These are phyloP conservation scores for Cordyceps cateniannulata DNA, from an alignment of 2,329 filamentous ascomycete species.

Conservation along the genomic window DNA sequence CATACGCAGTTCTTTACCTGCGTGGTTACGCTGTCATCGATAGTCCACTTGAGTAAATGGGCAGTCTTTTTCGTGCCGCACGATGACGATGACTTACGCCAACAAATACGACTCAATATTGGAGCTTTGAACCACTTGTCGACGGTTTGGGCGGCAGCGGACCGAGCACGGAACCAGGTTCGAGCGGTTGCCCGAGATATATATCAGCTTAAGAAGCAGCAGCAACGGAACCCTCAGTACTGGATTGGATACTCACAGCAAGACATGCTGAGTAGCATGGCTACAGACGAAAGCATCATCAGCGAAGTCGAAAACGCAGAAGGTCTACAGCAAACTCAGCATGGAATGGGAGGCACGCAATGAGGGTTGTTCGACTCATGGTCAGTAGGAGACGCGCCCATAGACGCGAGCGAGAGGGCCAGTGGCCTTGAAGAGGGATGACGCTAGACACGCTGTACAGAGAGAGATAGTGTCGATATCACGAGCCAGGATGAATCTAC, in stretches of 20 bases:
- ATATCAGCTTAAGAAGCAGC: slow-evolving; percentile 51
- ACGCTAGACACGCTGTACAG: background rate
- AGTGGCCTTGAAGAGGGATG: background rate
- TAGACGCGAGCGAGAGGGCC: background rate
- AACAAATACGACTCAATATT: slow-evolving; percentile 72
- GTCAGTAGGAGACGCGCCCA: background rate
- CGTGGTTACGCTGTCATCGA: slow-evolving; percentile 69
- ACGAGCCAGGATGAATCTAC: background rate
- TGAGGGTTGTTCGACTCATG: background rate
- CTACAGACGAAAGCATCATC: slow-evolving; percentile 53
- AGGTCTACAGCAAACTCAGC: slow-evolving; percentile 15
- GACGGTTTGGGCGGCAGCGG: slow-evolving; percentile 66
- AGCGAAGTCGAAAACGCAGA: slow-evolving; percentile 43
- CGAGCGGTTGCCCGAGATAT: slow-evolving; percentile 75
- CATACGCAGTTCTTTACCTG: slow-evolving; percentile 85
- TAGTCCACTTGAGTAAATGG: slow-evolving; percentile 78
- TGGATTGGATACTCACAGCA: slow-evolving; percentile 50
- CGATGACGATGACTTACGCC: slow-evolving; percentile 61
- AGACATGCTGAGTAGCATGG: slow-evolving; percentile 48
- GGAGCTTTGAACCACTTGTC: slow-evolving; percentile 66
- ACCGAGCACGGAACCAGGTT: slow-evolving; percentile 64
- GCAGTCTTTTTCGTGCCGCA: slow-evolving; percentile 53
- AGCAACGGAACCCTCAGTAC: slow-evolving; percentile 45
- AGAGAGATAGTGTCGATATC: background rate
- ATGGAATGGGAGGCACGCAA: slow-evolving; percentile 6